Conservation (phyloP, 202 grass and related monocot species). For the Carex arenaria region DNA sequence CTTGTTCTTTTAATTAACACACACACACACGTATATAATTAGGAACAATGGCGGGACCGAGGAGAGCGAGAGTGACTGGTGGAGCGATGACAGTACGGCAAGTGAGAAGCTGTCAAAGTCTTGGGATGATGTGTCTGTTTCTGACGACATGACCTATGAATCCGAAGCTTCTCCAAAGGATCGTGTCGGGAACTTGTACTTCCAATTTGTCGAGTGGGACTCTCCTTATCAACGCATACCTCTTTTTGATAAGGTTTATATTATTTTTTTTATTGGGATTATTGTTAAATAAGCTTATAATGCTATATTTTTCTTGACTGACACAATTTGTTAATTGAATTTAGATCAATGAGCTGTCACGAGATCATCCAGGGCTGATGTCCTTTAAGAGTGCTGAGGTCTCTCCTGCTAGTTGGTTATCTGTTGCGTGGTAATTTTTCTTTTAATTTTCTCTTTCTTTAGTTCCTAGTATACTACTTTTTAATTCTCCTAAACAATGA, state of each 20-base stretch:
- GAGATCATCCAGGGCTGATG: constrained; percentile 36
- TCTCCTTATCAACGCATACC: constrained; percentile 57
- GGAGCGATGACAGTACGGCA: constrained; percentile 51
- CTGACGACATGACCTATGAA: constrained; percentile 36
- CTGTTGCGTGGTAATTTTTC: constrained; percentile 60
- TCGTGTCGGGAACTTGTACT: constrained; percentile 30
- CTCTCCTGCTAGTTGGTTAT: constrained; percentile 78
- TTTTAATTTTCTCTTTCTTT: not conserved
- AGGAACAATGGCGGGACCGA: constrained; percentile 15
- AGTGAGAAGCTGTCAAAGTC: constrained; percentile 45
- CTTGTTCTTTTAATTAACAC: not conserved
- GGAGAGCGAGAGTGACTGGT: constrained; percentile 59
- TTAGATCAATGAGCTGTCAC: constrained; percentile 37
- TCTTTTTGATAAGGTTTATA: constrained; percentile 47
- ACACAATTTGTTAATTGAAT: not conserved
- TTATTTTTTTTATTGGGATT: not conserved
- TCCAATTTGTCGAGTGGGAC: constrained; percentile 52
- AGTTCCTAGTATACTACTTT: not conserved
- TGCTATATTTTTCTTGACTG: not conserved
- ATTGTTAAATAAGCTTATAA: not conserved
- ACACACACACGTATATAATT: not conserved
- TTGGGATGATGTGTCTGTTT: constrained; percentile 40
- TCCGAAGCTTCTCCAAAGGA: constrained; percentile 24
- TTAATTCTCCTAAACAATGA: not conserved
- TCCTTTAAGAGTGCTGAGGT: constrained; percentile 53